phyloP scores from a whole-genome alignment of 805 yeast species.

The Monosporozyma solicola region DNA sequence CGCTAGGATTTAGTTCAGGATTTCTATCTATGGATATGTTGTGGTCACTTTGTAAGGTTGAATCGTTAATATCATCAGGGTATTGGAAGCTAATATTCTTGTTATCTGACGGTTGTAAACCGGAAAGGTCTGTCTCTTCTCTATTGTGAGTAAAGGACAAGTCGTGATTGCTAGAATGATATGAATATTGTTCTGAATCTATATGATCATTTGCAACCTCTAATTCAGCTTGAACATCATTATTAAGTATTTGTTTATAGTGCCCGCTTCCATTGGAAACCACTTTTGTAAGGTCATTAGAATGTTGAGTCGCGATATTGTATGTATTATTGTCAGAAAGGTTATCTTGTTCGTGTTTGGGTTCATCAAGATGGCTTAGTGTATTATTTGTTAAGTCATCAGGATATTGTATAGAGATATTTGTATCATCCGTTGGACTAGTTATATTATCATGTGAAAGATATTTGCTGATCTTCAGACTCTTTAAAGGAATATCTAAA shows the following conservation, averaged over 20 bases:
- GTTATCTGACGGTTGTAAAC: background rate
- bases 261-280: background rate
- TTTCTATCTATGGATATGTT: background rate
- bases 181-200: background rate
- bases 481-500: conserved; percentile 21
- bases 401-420: background rate
- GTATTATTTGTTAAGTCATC: background rate
- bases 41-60: background rate
- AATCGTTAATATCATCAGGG: background rate
- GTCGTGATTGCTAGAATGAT: background rate
- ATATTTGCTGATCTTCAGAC: conserved; percentile 16
- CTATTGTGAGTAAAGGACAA: background rate
- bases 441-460: background rate
- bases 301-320: background rate
- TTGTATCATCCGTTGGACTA: background rate
- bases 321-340: background rate
- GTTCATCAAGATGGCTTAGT: background rate
- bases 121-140: background rate
- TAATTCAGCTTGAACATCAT: background rate
- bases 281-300: background rate
- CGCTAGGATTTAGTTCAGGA: background rate
- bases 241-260: background rate
- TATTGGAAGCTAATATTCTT: background rate
- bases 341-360: background rate
- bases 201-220: background rate